Conservation (phyloP, 805 yeast genomes). For the Kazachstania psychrophila region DNA sequence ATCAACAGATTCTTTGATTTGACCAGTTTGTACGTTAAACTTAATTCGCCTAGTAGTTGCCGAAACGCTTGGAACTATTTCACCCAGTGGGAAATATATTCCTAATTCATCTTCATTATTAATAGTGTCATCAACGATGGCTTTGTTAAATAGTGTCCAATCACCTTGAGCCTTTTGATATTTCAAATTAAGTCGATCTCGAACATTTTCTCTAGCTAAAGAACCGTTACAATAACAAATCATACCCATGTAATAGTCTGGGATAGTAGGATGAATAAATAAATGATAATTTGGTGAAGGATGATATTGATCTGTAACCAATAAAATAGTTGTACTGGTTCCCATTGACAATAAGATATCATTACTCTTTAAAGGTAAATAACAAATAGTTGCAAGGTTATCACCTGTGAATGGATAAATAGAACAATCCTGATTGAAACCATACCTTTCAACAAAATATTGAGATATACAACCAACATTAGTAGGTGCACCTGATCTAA, state of each 20-base stretch:
- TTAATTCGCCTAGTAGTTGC: slow-evolving; percentile 51
- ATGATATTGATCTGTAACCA: slow-evolving; percentile 66
- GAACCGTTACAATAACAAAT: slow-evolving; percentile 89
- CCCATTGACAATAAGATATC: slow-evolving; percentile 80
- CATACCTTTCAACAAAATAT: slow-evolving; percentile 59
- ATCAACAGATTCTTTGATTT: slow-evolving; percentile 26
- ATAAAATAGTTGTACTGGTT: slow-evolving; percentile 80
- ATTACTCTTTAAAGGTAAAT: slow-evolving; percentile 66
- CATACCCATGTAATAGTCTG: slow-evolving; percentile 83
- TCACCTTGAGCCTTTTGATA: slow-evolving; percentile 26
- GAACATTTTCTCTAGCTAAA: slow-evolving; percentile 68
- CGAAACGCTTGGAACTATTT: slow-evolving; percentile 74
- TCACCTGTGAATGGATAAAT: slow-evolving; percentile 83
- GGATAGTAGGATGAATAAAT: slow-evolving; percentile 78
- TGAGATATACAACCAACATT: slow-evolving; percentile 40
- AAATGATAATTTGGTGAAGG: slow-evolving; percentile 80
- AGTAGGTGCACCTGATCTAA: slow-evolving; percentile 37
- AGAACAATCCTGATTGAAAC: slow-evolving; percentile 46
- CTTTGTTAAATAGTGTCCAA: slow-evolving; percentile 57
- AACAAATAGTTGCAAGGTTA: slow-evolving; percentile 77
- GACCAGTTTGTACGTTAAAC: slow-evolving; percentile 28
- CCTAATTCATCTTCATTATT: slow-evolving; percentile 49
- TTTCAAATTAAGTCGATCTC: slow-evolving; percentile 47
- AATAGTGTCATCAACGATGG: slow-evolving; percentile 29
- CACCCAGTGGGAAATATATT: slow-evolving; percentile 81